Evolutionary conservation across 148 eudicot genomes (phyloP).

Genomic region (Rhododendron molle): DNA sequence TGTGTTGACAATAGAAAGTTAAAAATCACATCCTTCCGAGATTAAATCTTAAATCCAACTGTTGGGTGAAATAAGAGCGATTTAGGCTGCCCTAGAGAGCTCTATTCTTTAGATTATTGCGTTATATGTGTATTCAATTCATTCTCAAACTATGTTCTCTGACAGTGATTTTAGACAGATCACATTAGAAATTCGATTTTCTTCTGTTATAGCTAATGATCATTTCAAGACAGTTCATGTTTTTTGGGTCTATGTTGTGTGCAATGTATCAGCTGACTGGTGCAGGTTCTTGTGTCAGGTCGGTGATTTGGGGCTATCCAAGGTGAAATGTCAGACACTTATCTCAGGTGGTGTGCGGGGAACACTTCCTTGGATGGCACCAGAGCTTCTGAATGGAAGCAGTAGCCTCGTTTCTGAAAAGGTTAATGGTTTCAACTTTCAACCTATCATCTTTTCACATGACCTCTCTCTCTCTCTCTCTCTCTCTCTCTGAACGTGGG

Average conservation of each 20-base stretch:
- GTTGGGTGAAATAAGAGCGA: neutral
- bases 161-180: neutral
- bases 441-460: slow-evolving; percentile 6
- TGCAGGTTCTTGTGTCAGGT: slow-evolving; percentile 38
- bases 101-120: neutral
- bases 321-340: slow-evolving; percentile 86
- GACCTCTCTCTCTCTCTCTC: neutral
- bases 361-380: slow-evolving; percentile 99
- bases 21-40: neutral
- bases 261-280: neutral
- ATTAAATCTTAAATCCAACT: neutral
- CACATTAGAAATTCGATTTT: neutral
- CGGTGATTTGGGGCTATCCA: slow-evolving; percentile 91
- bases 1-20: neutral
- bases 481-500: neutral
- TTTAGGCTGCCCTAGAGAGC: neutral
- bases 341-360: slow-evolving; percentile 96
- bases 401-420: slow-evolving; percentile 89
- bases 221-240: neutral
- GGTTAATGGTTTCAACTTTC: slow-evolving; percentile 31
- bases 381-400: slow-evolving; percentile 90
- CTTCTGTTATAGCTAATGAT: neutral
- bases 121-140: neutral
- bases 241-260: neutral
- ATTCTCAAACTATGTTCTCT: neutral